A percentile compares a stretch with the other conserved stretches of the same genome.
Evolutionary conservation across 768 basidiomycete species (phyloP).

Genomic region (Pisolithus albus): DNA sequence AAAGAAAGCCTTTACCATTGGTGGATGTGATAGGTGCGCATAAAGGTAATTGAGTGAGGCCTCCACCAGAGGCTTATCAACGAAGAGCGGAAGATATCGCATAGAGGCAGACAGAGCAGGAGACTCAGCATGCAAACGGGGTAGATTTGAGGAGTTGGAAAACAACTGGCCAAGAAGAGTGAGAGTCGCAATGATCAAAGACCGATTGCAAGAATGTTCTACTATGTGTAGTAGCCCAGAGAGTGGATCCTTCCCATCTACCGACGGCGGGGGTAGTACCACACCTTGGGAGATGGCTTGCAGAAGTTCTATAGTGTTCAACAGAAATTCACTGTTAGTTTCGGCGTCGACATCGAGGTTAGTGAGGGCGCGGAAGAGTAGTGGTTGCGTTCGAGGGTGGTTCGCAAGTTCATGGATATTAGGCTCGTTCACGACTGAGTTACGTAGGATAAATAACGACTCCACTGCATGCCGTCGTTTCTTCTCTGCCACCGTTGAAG

Average conservation of each 20-base stretch:
- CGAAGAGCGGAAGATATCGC: constrained; percentile 65
- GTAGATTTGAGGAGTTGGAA: constrained; percentile 51
- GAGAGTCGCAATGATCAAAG: constrained; percentile 64
- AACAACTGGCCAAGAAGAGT: constrained; percentile 55
- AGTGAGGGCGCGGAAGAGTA: constrained; percentile 60
- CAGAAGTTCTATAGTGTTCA: constrained; percentile 66
- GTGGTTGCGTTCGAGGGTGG: constrained; percentile 54
- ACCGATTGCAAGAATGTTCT: constrained; percentile 58
- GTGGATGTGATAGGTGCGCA: constrained; percentile 62
- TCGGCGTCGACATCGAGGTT: constrained; percentile 57
- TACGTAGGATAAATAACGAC: constrained; percentile 81
- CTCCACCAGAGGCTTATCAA: constrained; percentile 64
- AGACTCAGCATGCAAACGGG: constrained; percentile 48
- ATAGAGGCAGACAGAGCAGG: constrained; percentile 58
- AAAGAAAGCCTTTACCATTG: constrained; percentile 74
- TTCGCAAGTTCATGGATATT: constrained; percentile 57
- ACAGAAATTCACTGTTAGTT: constrained; percentile 63
- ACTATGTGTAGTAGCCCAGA: constrained; percentile 50
- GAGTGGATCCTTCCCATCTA: constrained; percentile 44
- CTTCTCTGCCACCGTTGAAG: constrained; percentile 40
- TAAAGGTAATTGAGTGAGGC: constrained; percentile 71
- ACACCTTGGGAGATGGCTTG: constrained; percentile 50
- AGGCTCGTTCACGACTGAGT: constrained; percentile 63
- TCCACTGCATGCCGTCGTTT: constrained; percentile 76
- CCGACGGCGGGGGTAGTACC: constrained; percentile 30